Conservation (phyloP, 176 grass and related monocot species). For the Lolium perenne region DNA sequence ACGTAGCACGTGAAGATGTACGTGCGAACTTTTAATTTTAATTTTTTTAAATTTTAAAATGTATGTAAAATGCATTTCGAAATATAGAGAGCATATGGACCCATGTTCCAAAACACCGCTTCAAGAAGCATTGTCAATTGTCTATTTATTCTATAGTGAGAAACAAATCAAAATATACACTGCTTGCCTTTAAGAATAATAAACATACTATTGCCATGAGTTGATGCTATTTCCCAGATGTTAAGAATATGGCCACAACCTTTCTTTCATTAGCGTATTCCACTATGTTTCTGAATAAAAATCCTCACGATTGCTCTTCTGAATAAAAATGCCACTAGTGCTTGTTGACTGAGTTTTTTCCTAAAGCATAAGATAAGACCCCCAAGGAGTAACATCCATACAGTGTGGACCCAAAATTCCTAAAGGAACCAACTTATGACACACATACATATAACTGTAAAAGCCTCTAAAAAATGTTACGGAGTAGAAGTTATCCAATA, state of each 20-base stretch:
- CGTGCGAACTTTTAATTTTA: too few relatives aligned
- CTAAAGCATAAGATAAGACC: not conserved
- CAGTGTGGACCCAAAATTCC: not conserved
- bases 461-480: not conserved
- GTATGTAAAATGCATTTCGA: too few relatives aligned
- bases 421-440: not conserved
- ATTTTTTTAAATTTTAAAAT: too few relatives aligned
- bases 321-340: constrained; percentile 12
- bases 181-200: not conserved
- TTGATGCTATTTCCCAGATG: not conserved
- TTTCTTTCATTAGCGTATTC: not conserved
- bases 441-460: not conserved
- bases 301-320: not conserved
- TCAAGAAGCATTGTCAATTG: not conserved
- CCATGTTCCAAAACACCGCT: too few relatives aligned
- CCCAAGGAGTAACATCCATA: constrained; percentile 1
- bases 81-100: too few relatives aligned
- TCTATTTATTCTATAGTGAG: not conserved
- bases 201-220: not conserved
- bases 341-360: not conserved
- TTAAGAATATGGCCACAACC: not conserved
- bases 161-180: not conserved
- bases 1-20: too few relatives aligned
- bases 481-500: not conserved
- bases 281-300: too few relatives aligned